Conservation (phyloP, 345 rosid genomes). For the Dimocarpus longan region DNA sequence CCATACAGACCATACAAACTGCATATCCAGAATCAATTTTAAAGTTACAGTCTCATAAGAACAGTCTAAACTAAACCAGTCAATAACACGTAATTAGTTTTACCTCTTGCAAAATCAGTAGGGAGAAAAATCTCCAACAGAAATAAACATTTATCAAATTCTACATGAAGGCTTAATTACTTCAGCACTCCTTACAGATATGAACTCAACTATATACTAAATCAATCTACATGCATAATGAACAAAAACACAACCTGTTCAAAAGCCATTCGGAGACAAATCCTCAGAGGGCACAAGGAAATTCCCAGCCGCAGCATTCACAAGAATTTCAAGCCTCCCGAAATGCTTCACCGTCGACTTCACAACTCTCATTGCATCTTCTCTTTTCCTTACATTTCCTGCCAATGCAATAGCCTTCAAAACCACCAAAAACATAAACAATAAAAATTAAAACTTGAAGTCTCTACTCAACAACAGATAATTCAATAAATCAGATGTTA, state of each 20-base stretch:
- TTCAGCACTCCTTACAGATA: too few relatives aligned
- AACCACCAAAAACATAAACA: not conserved
- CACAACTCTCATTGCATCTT: slow-evolving; percentile 40
- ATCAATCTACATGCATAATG: not conserved
- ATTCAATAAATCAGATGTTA: not conserved
- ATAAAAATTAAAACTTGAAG: not conserved
- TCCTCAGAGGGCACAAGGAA: slow-evolving; percentile 53
- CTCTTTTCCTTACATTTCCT: slow-evolving; percentile 51
- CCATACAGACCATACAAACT: too few relatives aligned
- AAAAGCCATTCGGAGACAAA: slow-evolving; percentile 56
- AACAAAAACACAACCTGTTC: slow-evolving; percentile 32
- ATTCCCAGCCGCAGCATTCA: slow-evolving; percentile 65
- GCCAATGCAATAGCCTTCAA: slow-evolving; percentile 47
- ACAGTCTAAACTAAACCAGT: not conserved
- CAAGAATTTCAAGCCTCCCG: slow-evolving; percentile 59
- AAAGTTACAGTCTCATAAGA: too few relatives aligned
- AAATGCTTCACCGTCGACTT: slow-evolving; percentile 42
- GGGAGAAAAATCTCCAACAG: not conserved
- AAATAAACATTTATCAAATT: too few relatives aligned
- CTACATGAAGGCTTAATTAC: too few relatives aligned
- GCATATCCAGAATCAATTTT: too few relatives aligned
- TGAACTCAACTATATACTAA: too few relatives aligned
- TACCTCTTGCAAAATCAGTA: too few relatives aligned
- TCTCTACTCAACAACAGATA: not conserved
- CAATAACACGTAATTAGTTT: too few relatives aligned